Base-by-base conservation (phyloP, 495 filamentous ascomycete genomes). In the Baudoinia panamericana region DNA sequence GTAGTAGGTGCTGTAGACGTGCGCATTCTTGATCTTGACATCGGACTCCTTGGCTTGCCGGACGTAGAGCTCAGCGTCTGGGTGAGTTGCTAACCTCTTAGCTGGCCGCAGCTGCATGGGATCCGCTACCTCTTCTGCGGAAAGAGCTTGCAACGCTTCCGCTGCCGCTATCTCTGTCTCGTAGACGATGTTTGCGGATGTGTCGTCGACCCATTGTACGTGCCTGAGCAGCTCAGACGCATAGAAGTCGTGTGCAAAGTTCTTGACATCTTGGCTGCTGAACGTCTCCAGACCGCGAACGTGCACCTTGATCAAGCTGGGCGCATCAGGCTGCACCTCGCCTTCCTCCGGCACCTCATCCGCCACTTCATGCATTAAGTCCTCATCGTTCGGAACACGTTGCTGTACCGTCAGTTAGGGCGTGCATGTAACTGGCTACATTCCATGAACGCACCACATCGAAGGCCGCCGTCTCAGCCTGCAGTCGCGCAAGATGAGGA, bases 121-220 rank as follows among this genome's bases (percentile, higher is more conserved):
- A 41, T 60, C 62, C 43, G 36, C 57, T 4, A 57, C 54, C 20
- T 55, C 47, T 38, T 62, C 54, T 2, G 54, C 59, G 8, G 68
- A 58, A 32, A 95, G 68, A 4, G 75, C 71, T 29, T 63, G 54
- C n/a, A 97, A 69, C 11, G 85, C 88, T 35, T 73, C 66, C 2
- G 69, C 51, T 0, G 87, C 88, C n/a, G 69, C 54, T n/a, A 78
- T 73, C 15, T 79, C 60, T 18, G 67, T 71, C 20, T 69, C 65
- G 65, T 85, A 97, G 30, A 88, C 55, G 23, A 93, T 57, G 50
- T 94, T 95, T 44, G 84, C 84, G 0, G 86, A 90, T 13, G 73
- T 80, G 56, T 97, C 90, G 52, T 97, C 81, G 46, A 97, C 87
- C 90, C 90, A 97, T 60, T 95, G 84, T 49, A 95, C 63, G 15